Conservation (phyloP, 176 grass and related monocot genomes). For the Musa beccarii region DNA sequence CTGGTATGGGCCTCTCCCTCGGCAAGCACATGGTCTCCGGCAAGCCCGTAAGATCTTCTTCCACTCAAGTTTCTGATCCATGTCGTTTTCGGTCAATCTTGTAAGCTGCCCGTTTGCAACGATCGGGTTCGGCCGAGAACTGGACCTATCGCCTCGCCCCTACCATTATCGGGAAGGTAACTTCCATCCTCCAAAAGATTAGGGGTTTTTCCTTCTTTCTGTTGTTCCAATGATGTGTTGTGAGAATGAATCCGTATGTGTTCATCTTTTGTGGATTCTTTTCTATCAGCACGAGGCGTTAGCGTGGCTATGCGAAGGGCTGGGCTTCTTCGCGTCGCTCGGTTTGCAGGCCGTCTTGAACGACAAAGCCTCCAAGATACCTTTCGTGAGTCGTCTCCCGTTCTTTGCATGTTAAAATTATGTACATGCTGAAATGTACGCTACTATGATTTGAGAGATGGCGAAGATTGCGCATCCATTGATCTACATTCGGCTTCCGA, state of each 20-base stretch:
- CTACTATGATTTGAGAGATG: no score
- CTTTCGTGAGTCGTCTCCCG: slow-evolving; percentile 47
- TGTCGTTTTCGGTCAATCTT: slow-evolving; percentile 3
- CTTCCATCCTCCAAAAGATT: slow-evolving; percentile 28
- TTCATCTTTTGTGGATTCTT: not conserved
- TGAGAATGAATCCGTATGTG: not conserved
- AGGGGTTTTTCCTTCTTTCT: slow-evolving; percentile 4
- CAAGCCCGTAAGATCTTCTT: slow-evolving; percentile 37
- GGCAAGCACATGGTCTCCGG: slow-evolving; percentile 87
- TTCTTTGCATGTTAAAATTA: not conserved
- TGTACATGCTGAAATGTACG: no score
- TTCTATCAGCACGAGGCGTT: slow-evolving; percentile 65
- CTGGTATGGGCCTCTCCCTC: slow-evolving; percentile 81
- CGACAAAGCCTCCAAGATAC: slow-evolving; percentile 79
- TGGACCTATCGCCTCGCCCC: slow-evolving; percentile 85
- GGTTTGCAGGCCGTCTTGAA: slow-evolving; percentile 46
- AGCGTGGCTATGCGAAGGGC: slow-evolving; percentile 81
- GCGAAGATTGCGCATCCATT: no score
- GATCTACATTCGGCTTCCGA: no score
- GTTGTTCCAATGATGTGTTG: not conserved
- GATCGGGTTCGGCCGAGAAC: slow-evolving; percentile 78
- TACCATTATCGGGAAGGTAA: slow-evolving; percentile 70
- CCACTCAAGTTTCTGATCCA: slow-evolving; percentile 13
- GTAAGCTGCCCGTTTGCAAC: slow-evolving; percentile 46
- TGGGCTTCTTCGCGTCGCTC: slow-evolving; percentile 62